Base-by-base conservation (phyloP, 176 grass and related monocot species). In the Elaeis guineensis region DNA sequence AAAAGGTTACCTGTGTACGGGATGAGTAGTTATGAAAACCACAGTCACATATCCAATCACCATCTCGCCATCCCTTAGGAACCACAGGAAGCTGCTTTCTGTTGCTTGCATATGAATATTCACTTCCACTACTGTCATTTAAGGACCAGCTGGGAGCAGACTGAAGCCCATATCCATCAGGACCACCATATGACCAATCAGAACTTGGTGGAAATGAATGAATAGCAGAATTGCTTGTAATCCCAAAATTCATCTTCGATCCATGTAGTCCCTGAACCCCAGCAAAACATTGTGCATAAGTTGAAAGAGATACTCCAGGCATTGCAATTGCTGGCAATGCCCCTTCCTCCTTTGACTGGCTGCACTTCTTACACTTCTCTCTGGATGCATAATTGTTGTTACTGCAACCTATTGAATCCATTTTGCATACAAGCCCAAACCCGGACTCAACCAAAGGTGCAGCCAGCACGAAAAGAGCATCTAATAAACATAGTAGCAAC, bases 381-480 rank as follows among this genome's bases (percentile, higher is more conserved):
- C 93, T 98, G 72, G 93, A 98, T 70, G 93, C 93, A 89, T 98
- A 98, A 82, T 98, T 98, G 78, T 98, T 98, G 78, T 98, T 98
- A 85, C 93, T 98, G 81, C 93, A 98, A 85, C 93, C 93, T 98
- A 88, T 54, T 72, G 49, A 44, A 90, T 85, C 79, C 61, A 80
- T 83, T 83, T 81, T 67, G 19, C 78, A 65, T 75, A 85, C 17
- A 85, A 75, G 72, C 69, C 35, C 82, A 82, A 90, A 65, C 15
- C 12, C 21, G 51, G 48, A 44, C 35, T 44, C 76, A 73, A 89
- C 65, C 72, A 78, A 70, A 76, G 74, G 54, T 81, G 76, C 7
- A 21, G 21, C 72, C 50, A 80, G 56, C 66, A 78, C 67, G 74
- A 83, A 83, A 1, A 12, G 80, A 23, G 73, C 73, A 77, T 64